These are phyloP conservation scores for Arabidopsis lyrata DNA, from an alignment of 441 rosid species.

Conservation along the genomic window DNA sequence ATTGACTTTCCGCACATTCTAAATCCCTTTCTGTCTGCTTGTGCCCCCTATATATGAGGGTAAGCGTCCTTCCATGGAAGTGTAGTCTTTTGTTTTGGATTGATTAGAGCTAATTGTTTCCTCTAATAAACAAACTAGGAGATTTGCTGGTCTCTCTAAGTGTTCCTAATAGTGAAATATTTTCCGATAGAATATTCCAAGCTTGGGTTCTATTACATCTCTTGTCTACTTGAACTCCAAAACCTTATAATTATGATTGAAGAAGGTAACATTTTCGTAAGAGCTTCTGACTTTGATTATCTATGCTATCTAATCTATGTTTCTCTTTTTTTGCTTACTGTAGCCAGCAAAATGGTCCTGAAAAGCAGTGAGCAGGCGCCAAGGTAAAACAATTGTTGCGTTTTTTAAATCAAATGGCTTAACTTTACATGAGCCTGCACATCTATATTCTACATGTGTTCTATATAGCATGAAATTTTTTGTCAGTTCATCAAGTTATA, in stretches of 20 bases:
- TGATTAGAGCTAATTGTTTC: background rate
- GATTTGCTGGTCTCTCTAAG: background rate
- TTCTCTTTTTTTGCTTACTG: too few species aligned
- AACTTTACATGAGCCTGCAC: constrained; percentile 8
- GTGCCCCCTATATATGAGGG: background rate
- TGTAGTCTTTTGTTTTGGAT: background rate
- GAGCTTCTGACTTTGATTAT: too few species aligned
- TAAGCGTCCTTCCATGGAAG: background rate
- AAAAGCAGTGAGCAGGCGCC: too few species aligned
- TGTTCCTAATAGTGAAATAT: background rate
- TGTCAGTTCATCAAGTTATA: background rate
- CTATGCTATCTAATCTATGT: too few species aligned
- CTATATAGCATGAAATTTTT: background rate
- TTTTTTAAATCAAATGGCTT: background rate
- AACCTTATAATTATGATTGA: constrained; percentile 12
- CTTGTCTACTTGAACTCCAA: constrained; percentile 16
- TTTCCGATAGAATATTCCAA: background rate
- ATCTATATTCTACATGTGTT: background rate
- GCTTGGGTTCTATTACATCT: background rate
- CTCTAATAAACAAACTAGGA: background rate
- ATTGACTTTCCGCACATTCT: background rate
- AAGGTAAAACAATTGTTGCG: constrained; percentile 57
- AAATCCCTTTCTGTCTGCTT: background rate
- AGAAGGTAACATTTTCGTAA: too few species aligned
- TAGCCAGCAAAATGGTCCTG: too few species aligned